Conservation (phyloP, 495 filamentous ascomycete species). For the Aspergillus sclerotioniger region DNA sequence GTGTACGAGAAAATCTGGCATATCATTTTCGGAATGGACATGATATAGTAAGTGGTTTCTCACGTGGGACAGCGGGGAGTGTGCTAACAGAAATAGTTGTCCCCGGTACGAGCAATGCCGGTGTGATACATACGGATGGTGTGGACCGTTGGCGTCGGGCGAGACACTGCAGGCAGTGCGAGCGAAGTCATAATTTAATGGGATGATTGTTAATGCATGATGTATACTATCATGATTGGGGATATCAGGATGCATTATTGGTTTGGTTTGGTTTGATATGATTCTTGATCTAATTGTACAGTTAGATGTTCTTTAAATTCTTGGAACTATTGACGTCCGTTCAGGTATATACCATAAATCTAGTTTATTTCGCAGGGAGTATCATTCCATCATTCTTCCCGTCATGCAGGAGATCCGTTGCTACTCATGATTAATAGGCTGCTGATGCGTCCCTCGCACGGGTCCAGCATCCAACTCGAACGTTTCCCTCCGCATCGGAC, state of each 20-base stretch:
- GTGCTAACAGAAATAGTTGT: constrained; percentile 26
- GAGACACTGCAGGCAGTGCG: constrained; percentile 31
- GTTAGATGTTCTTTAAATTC: not conserved
- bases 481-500: constrained; percentile 4
- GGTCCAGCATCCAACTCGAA: constrained; percentile 26
- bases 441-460: constrained; percentile 19
- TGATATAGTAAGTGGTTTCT: constrained; percentile 33
- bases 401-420: constrained; percentile 1
- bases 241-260: not conserved
- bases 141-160: constrained; percentile 36
- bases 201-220: constrained; percentile 10
- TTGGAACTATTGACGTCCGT: not conserved
- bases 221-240: constrained; percentile 10
- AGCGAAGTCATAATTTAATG: constrained; percentile 8
- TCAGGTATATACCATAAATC: not conserved
- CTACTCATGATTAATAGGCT: constrained; percentile 17
- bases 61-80: not conserved
- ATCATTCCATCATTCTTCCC: too few species aligned
- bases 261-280: constrained; percentile 1
- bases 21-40: constrained; percentile 41
- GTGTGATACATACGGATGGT: constrained; percentile 45
- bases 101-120: constrained; percentile 43
- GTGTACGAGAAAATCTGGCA: constrained; percentile 46
- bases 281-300: constrained; percentile 4
- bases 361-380: not conserved